Evolutionary conservation across 352 stramenopile species (phyloP), one percentile per base, ranked within the genome.

Genomic region (Hyaloperonospora arabidopsidis): DNA sequence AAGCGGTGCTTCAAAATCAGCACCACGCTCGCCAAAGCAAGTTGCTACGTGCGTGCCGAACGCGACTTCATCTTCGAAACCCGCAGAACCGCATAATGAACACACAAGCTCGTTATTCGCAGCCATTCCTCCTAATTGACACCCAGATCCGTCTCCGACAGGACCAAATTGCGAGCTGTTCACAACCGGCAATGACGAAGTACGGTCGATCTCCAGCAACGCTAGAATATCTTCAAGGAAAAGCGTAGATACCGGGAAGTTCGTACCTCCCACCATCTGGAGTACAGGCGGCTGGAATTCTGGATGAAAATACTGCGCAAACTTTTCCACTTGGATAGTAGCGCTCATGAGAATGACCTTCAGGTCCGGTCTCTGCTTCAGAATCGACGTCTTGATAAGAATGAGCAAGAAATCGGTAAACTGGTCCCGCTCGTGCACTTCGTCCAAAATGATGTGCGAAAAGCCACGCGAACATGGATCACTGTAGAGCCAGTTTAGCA

Each of bases 351-450:
- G 65, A 34, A 98, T 85, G 1, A 98, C 65, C 63, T 95, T 89
- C 18, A 98, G 74, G 58, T 96, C 69, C 15, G 74, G 74, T 45
- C 86, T 71, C 21, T 85, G 74, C 45, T 76, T 72, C 4, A 96
- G 68, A 43, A 98, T 84, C 18, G 61, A 93, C 15, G 72, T 89
- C 62, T 81, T 95, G 67, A 98, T 79, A 45, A 96, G 61, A 60
- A 98, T 98, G 29, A 98, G 76, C 43, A 98, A 62, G 61, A 98
- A 98, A 59, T 98, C 95, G 0, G 89, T 97, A 54, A 96, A 96
- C 47, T 93, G 84, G 59, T 98, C 92, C 12, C 93, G 84, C 67
- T 98, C 94, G 71, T 98, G 90, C 22, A 98, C 93, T 82, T 98
- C 94, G 59, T 98, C 93, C 23, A 98, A 81, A 45, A 98, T 95